These are phyloP conservation scores for Cornus kousa DNA, from an alignment of 148 eudicot genomes.

Conservation along the genomic window DNA sequence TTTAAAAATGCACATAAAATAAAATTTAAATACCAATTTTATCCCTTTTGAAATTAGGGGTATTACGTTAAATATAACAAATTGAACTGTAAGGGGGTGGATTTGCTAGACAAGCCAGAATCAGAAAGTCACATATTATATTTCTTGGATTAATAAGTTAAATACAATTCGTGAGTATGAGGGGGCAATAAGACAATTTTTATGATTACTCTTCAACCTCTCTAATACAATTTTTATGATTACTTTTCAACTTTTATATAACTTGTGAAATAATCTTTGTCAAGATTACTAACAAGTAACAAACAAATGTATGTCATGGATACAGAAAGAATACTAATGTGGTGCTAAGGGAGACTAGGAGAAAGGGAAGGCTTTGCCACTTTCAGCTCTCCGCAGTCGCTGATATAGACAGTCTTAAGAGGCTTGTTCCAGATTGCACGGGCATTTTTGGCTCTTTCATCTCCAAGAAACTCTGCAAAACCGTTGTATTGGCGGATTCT, in stretches of 20 bases:
- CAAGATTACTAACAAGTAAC: not conserved
- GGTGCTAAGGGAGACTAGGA: constrained; percentile 66
- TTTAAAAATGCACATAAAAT: too few species aligned
- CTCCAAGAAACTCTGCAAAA: constrained; percentile 86
- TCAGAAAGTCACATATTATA: too few species aligned
- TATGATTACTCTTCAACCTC: not conserved
- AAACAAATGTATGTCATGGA: not conserved
- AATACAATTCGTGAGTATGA: too few species aligned
- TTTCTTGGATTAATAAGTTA: too few species aligned
- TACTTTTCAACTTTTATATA: not conserved
- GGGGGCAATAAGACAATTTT: too few species aligned
- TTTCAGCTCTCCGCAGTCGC: constrained; percentile 78
- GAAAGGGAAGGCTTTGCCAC: constrained; percentile 80
- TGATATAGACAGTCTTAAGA: constrained; percentile 72
- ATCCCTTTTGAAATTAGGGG: too few species aligned
- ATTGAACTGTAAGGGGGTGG: too few species aligned
- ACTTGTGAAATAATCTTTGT: not conserved
- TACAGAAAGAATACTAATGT: not conserved
- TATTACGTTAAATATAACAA: too few species aligned
- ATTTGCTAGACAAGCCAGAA: too few species aligned
- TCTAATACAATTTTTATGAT: too few species aligned
- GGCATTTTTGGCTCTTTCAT: constrained; percentile 83
- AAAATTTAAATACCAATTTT: too few species aligned
- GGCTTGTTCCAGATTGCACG: constrained; percentile 85
- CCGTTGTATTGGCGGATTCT: constrained; percentile 73